A percentile compares a stretch with the other conserved stretches of the same genome.
Conservation (phyloP, 1,139 yeast species). For the Kodamaea ohmeri region DNA sequence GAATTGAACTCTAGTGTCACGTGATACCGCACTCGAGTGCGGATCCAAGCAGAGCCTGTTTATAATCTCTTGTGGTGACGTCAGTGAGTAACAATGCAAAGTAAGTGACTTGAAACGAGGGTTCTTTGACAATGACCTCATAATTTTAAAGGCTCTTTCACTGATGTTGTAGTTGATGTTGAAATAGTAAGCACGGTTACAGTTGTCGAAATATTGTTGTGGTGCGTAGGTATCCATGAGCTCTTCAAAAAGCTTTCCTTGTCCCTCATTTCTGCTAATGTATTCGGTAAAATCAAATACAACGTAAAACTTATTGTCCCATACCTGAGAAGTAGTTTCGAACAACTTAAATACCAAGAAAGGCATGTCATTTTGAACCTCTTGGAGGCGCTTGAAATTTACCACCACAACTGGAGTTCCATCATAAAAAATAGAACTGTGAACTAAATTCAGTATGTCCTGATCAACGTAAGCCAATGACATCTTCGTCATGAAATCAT, state of each 20-base stretch:
- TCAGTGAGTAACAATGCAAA: constrained; percentile 40
- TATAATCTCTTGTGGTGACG: constrained; percentile 48
- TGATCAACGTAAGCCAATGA: constrained; percentile 52
- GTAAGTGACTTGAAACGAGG: constrained; percentile 21
- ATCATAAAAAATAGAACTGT: constrained; percentile 65
- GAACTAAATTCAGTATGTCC: constrained; percentile 49
- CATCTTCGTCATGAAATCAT: constrained; percentile 74
- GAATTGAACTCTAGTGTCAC: constrained; percentile 63
- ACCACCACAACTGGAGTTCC: constrained; percentile 70
- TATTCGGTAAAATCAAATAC: constrained; percentile 72
- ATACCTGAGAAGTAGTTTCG: constrained; percentile 68
- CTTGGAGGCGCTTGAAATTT: constrained; percentile 42
- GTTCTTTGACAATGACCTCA: constrained; percentile 19
- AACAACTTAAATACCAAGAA: constrained; percentile 58
- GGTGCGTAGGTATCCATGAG: constrained; percentile 46
- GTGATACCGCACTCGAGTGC: constrained; percentile 33
- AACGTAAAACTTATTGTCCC: constrained; percentile 66
- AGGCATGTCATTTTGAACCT: constrained; percentile 51
- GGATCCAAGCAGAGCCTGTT: constrained; percentile 50
- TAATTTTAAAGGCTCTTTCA: constrained; percentile 30
- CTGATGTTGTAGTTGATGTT: constrained; percentile 53
- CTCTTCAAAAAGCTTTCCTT: constrained; percentile 27
- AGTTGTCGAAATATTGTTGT: constrained; percentile 49
- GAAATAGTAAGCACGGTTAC: constrained; percentile 55
- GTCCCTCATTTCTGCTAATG: constrained; percentile 29